Base-by-base conservation (phyloP, 2,329 filamentous ascomycete species). In the Aspergillus neotritici region DNA sequence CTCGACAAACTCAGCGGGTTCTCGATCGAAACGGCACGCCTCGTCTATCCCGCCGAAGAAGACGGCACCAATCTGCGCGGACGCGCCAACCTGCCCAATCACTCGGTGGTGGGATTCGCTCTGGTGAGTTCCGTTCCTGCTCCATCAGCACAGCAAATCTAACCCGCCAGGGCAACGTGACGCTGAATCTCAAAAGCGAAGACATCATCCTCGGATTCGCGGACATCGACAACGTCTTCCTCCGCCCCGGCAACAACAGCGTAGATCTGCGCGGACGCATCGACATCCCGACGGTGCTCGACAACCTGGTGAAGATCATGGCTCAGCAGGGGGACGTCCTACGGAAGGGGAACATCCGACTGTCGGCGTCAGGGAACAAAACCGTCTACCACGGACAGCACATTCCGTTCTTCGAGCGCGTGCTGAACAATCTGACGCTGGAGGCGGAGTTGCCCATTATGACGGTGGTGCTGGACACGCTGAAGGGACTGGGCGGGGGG, bases 61-160 rank as follows among this genome's bases (percentile, higher is more conserved):
- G 62, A 71, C 12, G 69, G 69, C 9, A 62, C 61, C 38, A 75
- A 75, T 48, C 53, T 76, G 41, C 61, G 60, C 17, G 73, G 72
- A 1, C 57, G 59, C 1, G 56, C 74, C 7, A 69, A 62, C 34
- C 52, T 77, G 12, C 73, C 73, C 2, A 76, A 76, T 49, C 57
- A 61, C 29, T 71, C 71, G 2, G 55, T 65, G 1, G 58, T 76
- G 2, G 64, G 64, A 1, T 66, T 76, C 5, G 68, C 48, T 10
- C 21, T 60, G 38, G 51, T 58, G n/a, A 53, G 17, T 37, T 15
- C 3, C n/a, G 5, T 7, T 14, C 16, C 12, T 30, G 29, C 25
- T 37, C 6, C 2, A 31, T 21, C 2, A 16, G 17, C 8, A 4
- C n/a, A 31, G 10, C 30, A 31, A 28, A 7, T 4, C 11, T 21